These are phyloP conservation scores for Retiboletus flavoniger DNA, from an alignment of 1,284 basidiomycete genomes.

Conservation along the genomic window DNA sequence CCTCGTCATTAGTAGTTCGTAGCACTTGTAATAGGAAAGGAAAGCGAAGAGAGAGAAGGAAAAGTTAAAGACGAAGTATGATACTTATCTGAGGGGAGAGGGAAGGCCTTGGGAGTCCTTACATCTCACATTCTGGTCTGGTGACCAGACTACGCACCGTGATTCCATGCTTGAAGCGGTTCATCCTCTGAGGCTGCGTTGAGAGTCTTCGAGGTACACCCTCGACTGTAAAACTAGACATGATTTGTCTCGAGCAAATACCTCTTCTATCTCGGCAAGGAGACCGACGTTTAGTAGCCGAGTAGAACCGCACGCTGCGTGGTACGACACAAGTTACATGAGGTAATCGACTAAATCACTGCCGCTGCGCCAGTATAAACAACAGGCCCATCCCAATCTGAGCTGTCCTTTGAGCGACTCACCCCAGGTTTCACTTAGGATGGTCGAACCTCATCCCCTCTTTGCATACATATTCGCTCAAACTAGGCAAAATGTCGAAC, in stretches of 20 bases:
- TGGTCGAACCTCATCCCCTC: slow-evolving; percentile 24
- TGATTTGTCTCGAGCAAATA: too few relatives aligned
- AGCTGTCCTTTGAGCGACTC: not conserved
- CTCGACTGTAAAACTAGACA: too few relatives aligned
- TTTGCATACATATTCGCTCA: slow-evolving; percentile 56
- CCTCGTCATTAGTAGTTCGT: too few relatives aligned
- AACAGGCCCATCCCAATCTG: not conserved
- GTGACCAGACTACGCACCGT: too few relatives aligned
- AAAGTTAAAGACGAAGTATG: too few relatives aligned
- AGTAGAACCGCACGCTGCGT: not conserved
- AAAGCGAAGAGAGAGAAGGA: too few relatives aligned
- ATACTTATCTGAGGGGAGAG: not conserved
- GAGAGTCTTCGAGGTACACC: too few relatives aligned
- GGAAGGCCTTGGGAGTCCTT: too few relatives aligned
- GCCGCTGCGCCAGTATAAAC: slow-evolving; percentile 18
- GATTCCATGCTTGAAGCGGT: too few relatives aligned
- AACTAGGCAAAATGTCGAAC: slow-evolving; percentile 62
- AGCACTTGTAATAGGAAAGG: too few relatives aligned
- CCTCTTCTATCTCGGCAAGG: not conserved
- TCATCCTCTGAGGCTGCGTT: too few relatives aligned
- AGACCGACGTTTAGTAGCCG: not conserved
- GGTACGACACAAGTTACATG: slow-evolving; percentile 11
- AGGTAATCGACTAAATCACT: slow-evolving; percentile 24
- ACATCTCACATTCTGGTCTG: too few relatives aligned
- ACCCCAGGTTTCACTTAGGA: slow-evolving; percentile 6